A percentile compares a stretch with the other conserved stretches of the same genome.
Evolutionary conservation across 1,284 basidiomycete genomes (phyloP).

Genomic region (Schizophyllum commune): DNA sequence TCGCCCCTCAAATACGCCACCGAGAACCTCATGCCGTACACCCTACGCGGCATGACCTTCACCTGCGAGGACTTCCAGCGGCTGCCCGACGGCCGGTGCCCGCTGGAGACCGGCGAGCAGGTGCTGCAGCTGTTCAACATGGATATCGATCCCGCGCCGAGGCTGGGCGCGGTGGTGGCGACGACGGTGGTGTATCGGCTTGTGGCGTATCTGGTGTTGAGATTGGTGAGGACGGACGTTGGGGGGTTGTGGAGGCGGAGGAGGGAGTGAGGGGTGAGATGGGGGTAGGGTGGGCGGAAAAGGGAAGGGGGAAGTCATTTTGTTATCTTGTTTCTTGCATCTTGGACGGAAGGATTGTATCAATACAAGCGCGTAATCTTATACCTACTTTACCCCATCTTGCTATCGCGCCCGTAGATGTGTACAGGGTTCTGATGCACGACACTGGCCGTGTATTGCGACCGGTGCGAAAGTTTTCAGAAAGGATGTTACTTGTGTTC

Average conservation of each 20-base stretch:
- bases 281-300: too few species aligned
- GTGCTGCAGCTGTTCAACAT: constrained; percentile 10
- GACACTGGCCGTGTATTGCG: too few species aligned
- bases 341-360: too few species aligned
- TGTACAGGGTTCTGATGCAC: too few species aligned
- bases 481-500: too few species aligned
- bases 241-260: not conserved
- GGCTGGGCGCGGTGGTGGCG: constrained; percentile 8
- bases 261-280: not conserved
- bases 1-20: constrained; percentile 10
- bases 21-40: constrained; percentile 8
- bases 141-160: constrained; percentile 6
- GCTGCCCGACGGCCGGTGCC: constrained; percentile 6
- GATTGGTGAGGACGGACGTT: not conserved
- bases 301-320: too few species aligned
- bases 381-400: too few species aligned
- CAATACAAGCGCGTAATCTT: too few species aligned
- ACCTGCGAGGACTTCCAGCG: constrained; percentile 9
- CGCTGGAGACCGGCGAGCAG: constrained; percentile 7
- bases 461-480: too few species aligned
- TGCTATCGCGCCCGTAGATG: too few species aligned
- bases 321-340: too few species aligned
- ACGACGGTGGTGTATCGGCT: constrained; percentile 9
- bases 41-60: constrained; percentile 7
- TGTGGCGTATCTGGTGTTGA: constrained; percentile 9